Evolutionary conservation across 2,329 filamentous ascomycete genomes (phyloP), one percentile per base, ranked within the genome.

Genomic region (Exophiala viscosa): DNA sequence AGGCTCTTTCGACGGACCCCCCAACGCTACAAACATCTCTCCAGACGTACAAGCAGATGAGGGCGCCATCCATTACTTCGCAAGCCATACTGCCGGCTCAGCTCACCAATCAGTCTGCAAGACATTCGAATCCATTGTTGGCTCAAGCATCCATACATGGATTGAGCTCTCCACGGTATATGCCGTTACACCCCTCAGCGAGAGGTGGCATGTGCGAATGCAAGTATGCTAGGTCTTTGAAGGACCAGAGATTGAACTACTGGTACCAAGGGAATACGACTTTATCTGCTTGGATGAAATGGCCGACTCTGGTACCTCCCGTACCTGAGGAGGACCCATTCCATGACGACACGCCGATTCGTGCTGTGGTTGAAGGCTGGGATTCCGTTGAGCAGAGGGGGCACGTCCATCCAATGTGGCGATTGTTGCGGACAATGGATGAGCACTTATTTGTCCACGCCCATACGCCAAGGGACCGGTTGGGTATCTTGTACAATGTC

Each of bases 361-460:
- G 52, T n/a, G 52, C 32, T 5, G n/a, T 55, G 1, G 9, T 55
- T 20, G 45, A 51, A n/a, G 47, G 47, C 8, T 55, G 52, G 52
- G 52, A 51, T 31, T 20, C 47, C 32, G 48, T 55, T 13, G 52
- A 47, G 7, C 18, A 17, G 14, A 42, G 44, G 14, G 43, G 49
- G 9, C 35, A 48, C 17, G 17, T 55, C 15, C 48, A 49, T 38
- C 36, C 44, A 9, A 51, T 49, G 36, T 55, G 52, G 52, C 35
- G 28, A 3, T 7, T 50, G 5, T 9, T 55, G 31, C 52, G 52
- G 2, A 33, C 15, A 15, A 48, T 55, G 31, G 52, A 55, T 18
- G 43, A 55, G 20, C 31, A 17, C 13, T 35, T 55, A 9, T 55
- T 55, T 28, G 18, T n/a, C 17, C n/a, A 35, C 32, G 38, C 41